Evolutionary conservation across 2,329 filamentous ascomycete genomes (phyloP).

Genomic region (Cladophialophora bantiana): DNA sequence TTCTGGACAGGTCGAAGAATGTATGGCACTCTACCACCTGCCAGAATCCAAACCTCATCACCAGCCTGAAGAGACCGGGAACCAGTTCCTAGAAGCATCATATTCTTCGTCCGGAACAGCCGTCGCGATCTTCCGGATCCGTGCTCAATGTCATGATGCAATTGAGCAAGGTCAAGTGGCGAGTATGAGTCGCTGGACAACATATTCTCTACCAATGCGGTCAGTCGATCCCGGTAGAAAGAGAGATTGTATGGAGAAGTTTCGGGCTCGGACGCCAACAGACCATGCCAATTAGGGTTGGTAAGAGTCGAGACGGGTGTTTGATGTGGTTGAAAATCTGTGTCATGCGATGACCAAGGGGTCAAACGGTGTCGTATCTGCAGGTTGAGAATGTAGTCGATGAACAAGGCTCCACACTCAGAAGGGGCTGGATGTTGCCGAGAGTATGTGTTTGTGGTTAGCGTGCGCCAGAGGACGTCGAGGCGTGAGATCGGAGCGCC

Average conservation of each 20-base stretch:
- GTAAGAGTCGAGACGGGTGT: constrained; percentile 19
- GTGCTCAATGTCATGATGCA: constrained; percentile 21
- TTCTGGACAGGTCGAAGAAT: constrained; percentile 16
- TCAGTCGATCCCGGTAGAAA: constrained; percentile 19
- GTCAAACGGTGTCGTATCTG: constrained; percentile 24
- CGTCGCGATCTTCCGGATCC: constrained; percentile 15
- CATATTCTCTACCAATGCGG: constrained; percentile 22
- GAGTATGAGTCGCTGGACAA: constrained; percentile 19
- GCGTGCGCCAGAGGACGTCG: constrained; percentile 23
- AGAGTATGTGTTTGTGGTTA: constrained; percentile 23
- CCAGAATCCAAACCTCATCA: constrained; percentile 24
- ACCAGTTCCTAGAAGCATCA: constrained; percentile 21
- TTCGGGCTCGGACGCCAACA: constrained; percentile 12
- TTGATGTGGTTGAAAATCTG: constrained; percentile 22
- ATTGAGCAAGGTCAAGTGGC: constrained; percentile 17
- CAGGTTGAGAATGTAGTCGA: constrained; percentile 24
- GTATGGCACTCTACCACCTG: constrained; percentile 25
- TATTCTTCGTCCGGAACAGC: constrained; percentile 18
- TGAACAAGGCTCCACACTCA: constrained; percentile 18
- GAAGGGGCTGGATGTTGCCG: constrained; percentile 20
- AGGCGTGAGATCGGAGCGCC: constrained; percentile 16
- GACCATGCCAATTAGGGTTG: constrained; percentile 20
- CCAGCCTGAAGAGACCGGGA: constrained; percentile 17
- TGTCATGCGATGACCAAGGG: constrained; percentile 19
- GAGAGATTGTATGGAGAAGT: constrained; percentile 21